Base-by-base conservation (phyloP, 352 stramenopile species). In the Globisporangium perplexum region DNA sequence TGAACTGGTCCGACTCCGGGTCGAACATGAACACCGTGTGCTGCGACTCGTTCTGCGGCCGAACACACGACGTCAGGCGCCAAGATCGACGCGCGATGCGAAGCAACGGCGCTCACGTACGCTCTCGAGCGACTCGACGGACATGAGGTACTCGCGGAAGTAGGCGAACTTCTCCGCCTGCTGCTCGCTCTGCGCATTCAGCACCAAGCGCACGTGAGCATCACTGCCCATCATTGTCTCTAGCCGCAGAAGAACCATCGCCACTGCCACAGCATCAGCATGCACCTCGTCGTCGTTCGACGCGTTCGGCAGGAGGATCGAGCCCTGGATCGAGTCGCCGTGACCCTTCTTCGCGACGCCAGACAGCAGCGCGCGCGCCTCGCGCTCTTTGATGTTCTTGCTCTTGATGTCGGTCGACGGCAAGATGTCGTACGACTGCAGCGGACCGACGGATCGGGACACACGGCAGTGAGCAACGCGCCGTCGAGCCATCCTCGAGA, bases 341-440 rank as follows among this genome's bases (percentile, higher is more conserved):
- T 60, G 65, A 55, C 81, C 64, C 45, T 89, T 90, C 49, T 86
- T 90, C 33, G 80, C 78, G 26, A 93, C 70, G 20, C 79, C 83
- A 22, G 77, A 90, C 22, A 93, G 65, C 45, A 93, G 31, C 35
- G 83, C 80, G 53, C 77, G 83, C 35, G 72, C 72, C 43, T 93
- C 83, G 48, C 76, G 72, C 22, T 80, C 77, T n/a, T 65, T 65
- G 36, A 90, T 81, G 44, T 60, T 80, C 60, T 88, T 88, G 57
- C 72, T 82, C 38, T 88, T 87, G 46, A 89, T 59, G 61, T 93
- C 83, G 53, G 80, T 76, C 20, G 83, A 93, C 45, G 83, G 83
- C 48, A 93, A 55, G 42, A 93, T 80, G 72, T 93, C 83, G 62
- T 93, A 93, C 50, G 81, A 90, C 82, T 91, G 39, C 11, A 3